These are phyloP conservation scores for Raffaelea deltoideospora DNA, from an alignment of 2,329 filamentous ascomycete species.

Conservation along the genomic window DNA sequence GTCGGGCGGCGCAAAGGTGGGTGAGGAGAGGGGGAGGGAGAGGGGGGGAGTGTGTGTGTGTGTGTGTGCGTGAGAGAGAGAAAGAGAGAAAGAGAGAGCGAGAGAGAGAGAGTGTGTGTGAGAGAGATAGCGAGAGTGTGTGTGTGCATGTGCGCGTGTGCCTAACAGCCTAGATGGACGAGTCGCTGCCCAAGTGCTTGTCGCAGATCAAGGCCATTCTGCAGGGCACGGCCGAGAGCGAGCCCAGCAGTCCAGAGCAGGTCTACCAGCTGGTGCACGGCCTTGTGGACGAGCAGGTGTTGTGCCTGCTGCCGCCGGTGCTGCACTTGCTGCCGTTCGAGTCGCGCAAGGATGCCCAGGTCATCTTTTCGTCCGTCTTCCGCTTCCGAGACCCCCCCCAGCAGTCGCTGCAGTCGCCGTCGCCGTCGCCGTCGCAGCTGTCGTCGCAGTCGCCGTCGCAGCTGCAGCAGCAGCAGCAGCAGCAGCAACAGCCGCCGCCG, in stretches of 20 bases:
- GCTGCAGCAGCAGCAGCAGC: neutral
- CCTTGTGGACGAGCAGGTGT: conserved; percentile 74
- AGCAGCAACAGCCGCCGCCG: conserved; percentile 54
- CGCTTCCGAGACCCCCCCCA: conserved; percentile 61
- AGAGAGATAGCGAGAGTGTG: neutral
- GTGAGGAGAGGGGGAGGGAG: neutral
- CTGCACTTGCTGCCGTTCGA: conserved; percentile 86
- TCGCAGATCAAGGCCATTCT: conserved; percentile 84
- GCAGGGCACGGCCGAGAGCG: conserved; percentile 87
- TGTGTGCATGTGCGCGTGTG: no score
- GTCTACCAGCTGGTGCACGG: conserved; percentile 73
- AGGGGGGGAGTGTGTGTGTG: no score
- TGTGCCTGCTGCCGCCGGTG: conserved; percentile 67
- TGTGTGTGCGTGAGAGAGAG: no score
- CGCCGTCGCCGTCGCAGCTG: neutral
- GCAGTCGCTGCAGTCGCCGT: neutral
- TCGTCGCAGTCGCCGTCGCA: no score
- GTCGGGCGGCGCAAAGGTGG: conserved; percentile 4
- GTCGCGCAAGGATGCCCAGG: conserved; percentile 86
- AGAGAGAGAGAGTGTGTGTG: neutral
- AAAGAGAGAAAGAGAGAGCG: neutral
- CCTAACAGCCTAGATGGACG: conserved; percentile 71
- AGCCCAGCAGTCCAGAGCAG: conserved; percentile 75
- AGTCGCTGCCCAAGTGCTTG: conserved; percentile 63
- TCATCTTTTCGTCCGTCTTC: conserved; percentile 90